phyloP scores from a whole-genome alignment of 257 asterid species.

The Fraxinus americana region DNA sequence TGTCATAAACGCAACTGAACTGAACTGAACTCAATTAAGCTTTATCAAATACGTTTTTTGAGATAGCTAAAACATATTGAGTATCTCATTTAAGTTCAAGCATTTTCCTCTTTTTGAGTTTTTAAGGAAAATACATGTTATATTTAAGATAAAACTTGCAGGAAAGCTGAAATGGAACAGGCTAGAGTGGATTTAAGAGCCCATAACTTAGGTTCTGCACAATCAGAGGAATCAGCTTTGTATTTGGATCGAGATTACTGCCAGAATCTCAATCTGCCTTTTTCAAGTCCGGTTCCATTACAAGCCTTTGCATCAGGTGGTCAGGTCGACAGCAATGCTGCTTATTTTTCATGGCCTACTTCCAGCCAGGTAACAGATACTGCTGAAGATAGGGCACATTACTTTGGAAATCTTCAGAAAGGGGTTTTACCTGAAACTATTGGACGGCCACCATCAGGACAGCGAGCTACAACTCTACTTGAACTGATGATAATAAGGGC shows the following conservation, averaged over 20 bases:
- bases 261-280: slow-evolving; percentile 46
- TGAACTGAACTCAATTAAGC: background rate
- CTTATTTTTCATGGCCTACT: slow-evolving; percentile 97
- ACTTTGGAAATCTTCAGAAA: slow-evolving; percentile 93
- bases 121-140: slow-evolving; percentile 1
- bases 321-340: slow-evolving; percentile 83
- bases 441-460: slow-evolving; percentile 76
- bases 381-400: slow-evolving; percentile 83
- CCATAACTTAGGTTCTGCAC: slow-evolving; percentile 67
- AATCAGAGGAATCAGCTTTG: slow-evolving; percentile 77
- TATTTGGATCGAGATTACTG: slow-evolving; percentile 70
- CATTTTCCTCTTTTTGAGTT: slow-evolving; percentile 8
- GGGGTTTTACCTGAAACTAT: slow-evolving; percentile 83
- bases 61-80: background rate
- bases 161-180: slow-evolving; percentile 57
- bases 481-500: slow-evolving; percentile 94
- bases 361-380: slow-evolving; percentile 66
- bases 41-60: slow-evolving; percentile 6
- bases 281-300: slow-evolving; percentile 56
- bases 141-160: slow-evolving; percentile 25
- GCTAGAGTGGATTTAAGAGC: slow-evolving; percentile 55
- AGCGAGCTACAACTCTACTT: slow-evolving; percentile 87
- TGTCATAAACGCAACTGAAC: background rate
- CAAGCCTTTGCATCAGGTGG: slow-evolving; percentile 74
- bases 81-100: slow-evolving; percentile 11